Conservation (phyloP, 257 asterid species). For the Solanum habrochaites region DNA sequence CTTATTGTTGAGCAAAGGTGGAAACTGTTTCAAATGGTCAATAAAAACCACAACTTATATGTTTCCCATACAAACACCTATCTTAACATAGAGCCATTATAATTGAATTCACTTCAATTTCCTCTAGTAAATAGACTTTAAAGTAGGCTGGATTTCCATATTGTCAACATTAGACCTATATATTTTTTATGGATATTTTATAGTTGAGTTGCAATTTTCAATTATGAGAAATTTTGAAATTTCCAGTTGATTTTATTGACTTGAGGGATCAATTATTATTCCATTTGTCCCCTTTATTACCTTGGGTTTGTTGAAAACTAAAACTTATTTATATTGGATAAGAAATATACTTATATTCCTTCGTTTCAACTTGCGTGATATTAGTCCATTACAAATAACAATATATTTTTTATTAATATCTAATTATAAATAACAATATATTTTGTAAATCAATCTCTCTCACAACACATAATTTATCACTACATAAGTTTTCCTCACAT, state of each 20-base stretch:
- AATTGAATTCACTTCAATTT: neutral
- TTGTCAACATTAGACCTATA: neutral
- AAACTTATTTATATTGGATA: neutral
- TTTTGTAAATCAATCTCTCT: neutral
- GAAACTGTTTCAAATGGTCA: neutral
- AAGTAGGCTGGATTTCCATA: neutral
- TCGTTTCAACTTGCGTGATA: neutral
- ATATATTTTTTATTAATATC: neutral
- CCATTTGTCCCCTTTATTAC: neutral
- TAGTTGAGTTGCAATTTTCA: neutral
- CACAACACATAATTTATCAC: neutral
- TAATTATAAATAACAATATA: neutral
- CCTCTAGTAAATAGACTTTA: neutral
- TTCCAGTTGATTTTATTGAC: neutral
- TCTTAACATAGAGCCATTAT: neutral
- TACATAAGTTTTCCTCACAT: neutral
- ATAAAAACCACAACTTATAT: neutral
- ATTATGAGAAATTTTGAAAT: neutral
- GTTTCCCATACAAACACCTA: neutral
- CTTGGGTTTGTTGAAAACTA: neutral
- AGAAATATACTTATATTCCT: neutral
- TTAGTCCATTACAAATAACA: accelerated
- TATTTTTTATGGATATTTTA: neutral
- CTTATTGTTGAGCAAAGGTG: neutral
- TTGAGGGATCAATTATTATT: neutral